Evolutionary conservation across 1,284 basidiomycete genomes (phyloP).

Genomic region (Puccinia triticina): DNA sequence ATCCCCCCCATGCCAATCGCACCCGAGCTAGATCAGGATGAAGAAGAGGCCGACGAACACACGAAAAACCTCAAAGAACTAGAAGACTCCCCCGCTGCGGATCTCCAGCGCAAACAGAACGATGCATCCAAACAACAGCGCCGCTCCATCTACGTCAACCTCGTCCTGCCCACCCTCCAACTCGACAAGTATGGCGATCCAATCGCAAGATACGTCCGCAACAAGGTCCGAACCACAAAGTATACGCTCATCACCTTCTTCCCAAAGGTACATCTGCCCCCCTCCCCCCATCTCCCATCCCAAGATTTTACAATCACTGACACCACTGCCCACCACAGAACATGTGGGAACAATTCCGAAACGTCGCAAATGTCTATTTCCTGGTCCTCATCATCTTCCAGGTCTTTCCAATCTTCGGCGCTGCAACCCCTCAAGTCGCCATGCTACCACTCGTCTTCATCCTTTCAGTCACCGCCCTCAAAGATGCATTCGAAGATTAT

Average conservation of each 20-base stretch:
- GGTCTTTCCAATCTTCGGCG: conserved; percentile 88
- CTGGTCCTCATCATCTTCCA: conserved; percentile 80
- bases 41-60: conserved; percentile 48
- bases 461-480: conserved; percentile 83
- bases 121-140: conserved; percentile 37
- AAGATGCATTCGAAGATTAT: conserved; percentile 93
- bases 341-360: conserved; percentile 61
- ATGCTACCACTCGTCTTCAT: conserved; percentile 88
- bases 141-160: conserved; percentile 58
- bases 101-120: conserved; percentile 27
- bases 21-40: conserved; percentile 42
- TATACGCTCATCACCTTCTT: conserved; percentile 89
- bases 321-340: conserved; percentile 53
- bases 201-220: conserved; percentile 74
- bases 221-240: conserved; percentile 93
- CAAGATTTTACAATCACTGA: background rate
- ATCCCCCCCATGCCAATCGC: conserved; percentile 49
- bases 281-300: background rate
- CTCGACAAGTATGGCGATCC: conserved; percentile 76
- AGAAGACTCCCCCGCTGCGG: conserved; percentile 50
- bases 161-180: conserved; percentile 67
- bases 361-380: conserved; percentile 92
- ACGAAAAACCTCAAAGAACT: conserved; percentile 50
- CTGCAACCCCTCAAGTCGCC: conserved; percentile 78
- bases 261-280: conserved; percentile 66